Evolutionary conservation across 2,329 filamentous ascomycete genomes (phyloP), one percentile per base, ranked within the genome.

Genomic region (Helotiales sp.): DNA sequence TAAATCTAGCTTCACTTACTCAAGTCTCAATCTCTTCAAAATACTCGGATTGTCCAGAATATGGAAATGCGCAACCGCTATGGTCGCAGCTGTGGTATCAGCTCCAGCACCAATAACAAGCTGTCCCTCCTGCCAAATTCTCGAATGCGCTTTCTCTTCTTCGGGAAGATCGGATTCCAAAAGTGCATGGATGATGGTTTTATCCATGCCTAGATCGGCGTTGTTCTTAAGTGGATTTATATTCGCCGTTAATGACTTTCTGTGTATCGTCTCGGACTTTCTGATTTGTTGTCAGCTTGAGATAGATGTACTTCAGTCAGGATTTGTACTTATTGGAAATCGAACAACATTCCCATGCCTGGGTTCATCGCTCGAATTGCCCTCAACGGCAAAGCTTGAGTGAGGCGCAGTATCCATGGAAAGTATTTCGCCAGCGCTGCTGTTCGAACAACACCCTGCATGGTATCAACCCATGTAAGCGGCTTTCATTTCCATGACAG

Each of bases 31-130:
- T 8, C 65, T 75, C 15, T 52, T 49, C 1, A 69, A 26, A 20
- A 67, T 65, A 5, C 62, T 54, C 13, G 66, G 71, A 50, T 73
- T 71, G 13, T 65, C 50, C 5, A 75, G 55, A 2, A 74, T 60
- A 50, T 72, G 65, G 26, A 70, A 66, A 6, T 64, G 64, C 7
- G 64, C 71, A 6, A 62, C 57, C 11, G 65, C 63, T 7, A 74
- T 49, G 3, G 64, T 50, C 45, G 67, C 66, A 6, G 70, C 69
- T 2, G 65, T 66, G 2, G 71, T 71, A 43, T 79, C 77, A 34
- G 65, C 55, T 7, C 72, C 72, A 17, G 72, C 71, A 22, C 66
- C 71, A 63, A 74, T 58, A 0, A 73, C 57, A 26, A 64, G 65
- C 43, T 71, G 68, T 10, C 64, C 72, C 60, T 71, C 71, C 34